These are phyloP conservation scores for Kodamaea anthophila DNA, from an alignment of 1,139 yeast species.

Conservation along the genomic window DNA sequence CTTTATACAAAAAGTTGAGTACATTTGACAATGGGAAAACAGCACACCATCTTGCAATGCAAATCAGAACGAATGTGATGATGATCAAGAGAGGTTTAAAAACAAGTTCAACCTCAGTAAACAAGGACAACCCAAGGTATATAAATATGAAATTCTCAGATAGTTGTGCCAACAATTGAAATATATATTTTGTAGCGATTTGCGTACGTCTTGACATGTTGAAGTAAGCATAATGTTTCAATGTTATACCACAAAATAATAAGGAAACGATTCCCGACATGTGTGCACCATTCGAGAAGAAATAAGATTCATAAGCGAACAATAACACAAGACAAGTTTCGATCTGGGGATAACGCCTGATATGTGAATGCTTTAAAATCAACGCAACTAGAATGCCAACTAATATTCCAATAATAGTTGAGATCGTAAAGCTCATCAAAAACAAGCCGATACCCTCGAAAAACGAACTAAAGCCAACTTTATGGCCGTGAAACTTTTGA, in stretches of 20 bases:
- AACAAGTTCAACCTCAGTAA: constrained; percentile 92
- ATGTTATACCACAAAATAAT: constrained; percentile 90
- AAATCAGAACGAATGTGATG: constrained; percentile 82
- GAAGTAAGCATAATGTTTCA: constrained; percentile 94
- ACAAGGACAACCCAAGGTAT: constrained; percentile 85
- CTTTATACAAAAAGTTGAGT: constrained; percentile 71
- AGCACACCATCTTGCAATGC: constrained; percentile 95
- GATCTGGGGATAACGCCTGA: constrained; percentile 89
- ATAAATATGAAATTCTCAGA: constrained; percentile 96
- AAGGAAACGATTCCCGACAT: constrained; percentile 98
- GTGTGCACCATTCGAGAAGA: constrained; percentile 97
- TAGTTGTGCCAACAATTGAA: constrained; percentile 88
- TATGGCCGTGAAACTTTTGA: constrained; percentile 88
- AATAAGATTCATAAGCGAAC: constrained; percentile 93
- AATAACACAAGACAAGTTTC: constrained; percentile 89
- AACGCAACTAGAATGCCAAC: constrained; percentile 88
- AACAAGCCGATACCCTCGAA: constrained; percentile 95
- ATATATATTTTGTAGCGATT: constrained; percentile 90
- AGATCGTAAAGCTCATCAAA: constrained; percentile 86
- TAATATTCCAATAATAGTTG: constrained; percentile 84
- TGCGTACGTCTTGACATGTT: constrained; percentile 98
- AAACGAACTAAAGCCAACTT: constrained; percentile 64
- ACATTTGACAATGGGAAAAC: constrained; percentile 89
- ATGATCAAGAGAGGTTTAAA: constrained; percentile 91
- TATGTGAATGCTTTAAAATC: constrained; percentile 84